These are phyloP conservation scores for Nannochloris sp. DNA, from an alignment of 139 green algal genomes.

Conservation along the genomic window DNA sequence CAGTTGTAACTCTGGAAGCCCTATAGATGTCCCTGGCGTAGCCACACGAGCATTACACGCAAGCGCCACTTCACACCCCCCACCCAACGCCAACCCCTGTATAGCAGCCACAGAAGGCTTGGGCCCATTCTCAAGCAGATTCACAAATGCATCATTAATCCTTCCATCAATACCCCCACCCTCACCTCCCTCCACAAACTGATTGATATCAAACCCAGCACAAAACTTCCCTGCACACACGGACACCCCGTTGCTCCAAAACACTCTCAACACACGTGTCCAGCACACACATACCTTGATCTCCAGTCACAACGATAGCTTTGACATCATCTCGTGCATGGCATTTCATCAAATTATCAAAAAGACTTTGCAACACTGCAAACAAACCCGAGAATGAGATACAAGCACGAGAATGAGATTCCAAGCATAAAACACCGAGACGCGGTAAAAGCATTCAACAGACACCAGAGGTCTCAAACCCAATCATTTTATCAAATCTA, in stretches of 20 bases:
- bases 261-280: background rate
- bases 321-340: conserved; percentile 61
- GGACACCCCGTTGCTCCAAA: background rate
- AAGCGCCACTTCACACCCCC: conserved; percentile 90
- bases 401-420: background rate
- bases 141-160: conserved; percentile 59
- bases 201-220: conserved; percentile 87
- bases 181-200: conserved; percentile 44
- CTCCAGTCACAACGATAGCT: conserved; percentile 85
- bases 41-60: conserved; percentile 73
- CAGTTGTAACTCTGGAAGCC: conserved; percentile 92
- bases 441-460: no score
- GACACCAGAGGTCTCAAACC: no score
- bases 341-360: conserved; percentile 56
- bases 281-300: conserved; percentile 15
- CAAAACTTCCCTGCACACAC: conserved; percentile 61
- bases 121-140: conserved; percentile 62
- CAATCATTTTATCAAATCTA: background rate
- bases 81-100: conserved; percentile 75
- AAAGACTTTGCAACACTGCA: conserved; percentile 76
- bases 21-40: conserved; percentile 61
- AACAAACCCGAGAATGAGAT: background rate
- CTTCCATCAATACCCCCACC: conserved; percentile 56
- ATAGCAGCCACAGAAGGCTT: conserved; percentile 91
- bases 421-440: no score